Conservation (phyloP, 345 rosid genomes). For the Nephelium lappaceum region DNA sequence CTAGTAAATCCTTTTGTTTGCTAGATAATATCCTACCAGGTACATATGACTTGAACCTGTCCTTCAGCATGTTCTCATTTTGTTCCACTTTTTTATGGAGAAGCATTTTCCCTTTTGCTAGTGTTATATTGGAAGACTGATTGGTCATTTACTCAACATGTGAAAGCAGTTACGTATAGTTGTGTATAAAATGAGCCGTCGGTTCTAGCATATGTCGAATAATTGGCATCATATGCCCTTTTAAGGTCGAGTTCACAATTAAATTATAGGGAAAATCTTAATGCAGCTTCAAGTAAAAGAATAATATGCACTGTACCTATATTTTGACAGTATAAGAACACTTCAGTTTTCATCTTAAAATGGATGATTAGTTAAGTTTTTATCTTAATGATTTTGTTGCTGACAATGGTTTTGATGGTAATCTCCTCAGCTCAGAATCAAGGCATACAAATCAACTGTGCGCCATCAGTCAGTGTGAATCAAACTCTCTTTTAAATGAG, state of each 20-base stretch:
- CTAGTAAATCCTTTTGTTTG: too few relatives aligned
- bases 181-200: background rate
- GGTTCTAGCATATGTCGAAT: background rate
- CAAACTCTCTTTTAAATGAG: conserved; percentile 90
- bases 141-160: background rate
- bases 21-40: too few relatives aligned
- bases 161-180: background rate
- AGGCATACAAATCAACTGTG: conserved; percentile 83
- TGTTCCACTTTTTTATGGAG: too few relatives aligned
- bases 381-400: conserved; percentile 14
- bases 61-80: too few relatives aligned
- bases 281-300: background rate
- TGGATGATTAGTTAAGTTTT: background rate
- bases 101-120: background rate
- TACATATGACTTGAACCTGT: too few relatives aligned
- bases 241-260: background rate
- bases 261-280: too few relatives aligned
- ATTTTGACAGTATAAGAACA: background rate
- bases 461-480: conserved; percentile 91
- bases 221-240: background rate
- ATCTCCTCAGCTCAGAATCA: conserved; percentile 83
- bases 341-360: background rate
- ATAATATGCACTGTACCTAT: too few relatives aligned
- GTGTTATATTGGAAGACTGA: background rate
- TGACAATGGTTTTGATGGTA: conserved; percentile 28